These are phyloP conservation scores for Lophiostoma macrostomum DNA, from an alignment of 495 filamentous ascomycete genomes.

Conservation along the genomic window DNA sequence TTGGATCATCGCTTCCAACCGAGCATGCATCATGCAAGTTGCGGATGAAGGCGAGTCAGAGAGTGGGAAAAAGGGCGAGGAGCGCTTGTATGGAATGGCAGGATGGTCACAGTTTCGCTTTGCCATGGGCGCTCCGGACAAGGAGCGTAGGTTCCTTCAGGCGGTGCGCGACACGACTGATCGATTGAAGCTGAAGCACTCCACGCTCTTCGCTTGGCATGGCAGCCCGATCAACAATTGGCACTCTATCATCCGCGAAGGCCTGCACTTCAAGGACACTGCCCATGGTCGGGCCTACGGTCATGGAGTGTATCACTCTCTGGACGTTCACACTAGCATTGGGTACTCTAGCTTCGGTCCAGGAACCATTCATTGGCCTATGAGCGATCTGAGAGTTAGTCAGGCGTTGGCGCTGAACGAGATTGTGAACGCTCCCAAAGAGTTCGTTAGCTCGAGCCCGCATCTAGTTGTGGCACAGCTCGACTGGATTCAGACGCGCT, in stretches of 20 bases:
- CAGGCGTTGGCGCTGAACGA: constrained; percentile 78
- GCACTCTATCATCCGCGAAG: constrained; percentile 85
- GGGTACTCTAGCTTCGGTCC: constrained; percentile 47
- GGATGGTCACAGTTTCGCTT: constrained; percentile 81
- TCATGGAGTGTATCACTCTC: constrained; percentile 78
- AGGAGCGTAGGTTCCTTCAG: constrained; percentile 74
- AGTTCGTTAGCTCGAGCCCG: constrained; percentile 56
- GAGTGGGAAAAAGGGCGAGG: constrained; percentile 31
- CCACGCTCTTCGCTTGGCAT: constrained; percentile 81
- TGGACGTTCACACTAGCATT: constrained; percentile 54
- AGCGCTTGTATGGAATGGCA: constrained; percentile 63
- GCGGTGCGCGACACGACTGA: constrained; percentile 53
- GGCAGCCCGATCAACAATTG: constrained; percentile 76
- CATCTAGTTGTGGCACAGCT: constrained; percentile 71
- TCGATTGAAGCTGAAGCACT: constrained; percentile 46
- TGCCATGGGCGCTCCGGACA: constrained; percentile 85
- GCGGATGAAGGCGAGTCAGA: constrained; percentile 40
- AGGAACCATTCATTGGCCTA: constrained; percentile 54
- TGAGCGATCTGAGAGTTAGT: constrained; percentile 57
- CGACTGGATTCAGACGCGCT: constrained; percentile 91
- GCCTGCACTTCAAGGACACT: constrained; percentile 66
- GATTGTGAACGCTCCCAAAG: constrained; percentile 69
- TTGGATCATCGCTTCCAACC: constrained; percentile 90
- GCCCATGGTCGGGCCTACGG: constrained; percentile 69
- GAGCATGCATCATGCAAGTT: constrained; percentile 79